Base-by-base conservation (phyloP, 352 stramenopile genomes). In the Pythium sukuiense region DNA sequence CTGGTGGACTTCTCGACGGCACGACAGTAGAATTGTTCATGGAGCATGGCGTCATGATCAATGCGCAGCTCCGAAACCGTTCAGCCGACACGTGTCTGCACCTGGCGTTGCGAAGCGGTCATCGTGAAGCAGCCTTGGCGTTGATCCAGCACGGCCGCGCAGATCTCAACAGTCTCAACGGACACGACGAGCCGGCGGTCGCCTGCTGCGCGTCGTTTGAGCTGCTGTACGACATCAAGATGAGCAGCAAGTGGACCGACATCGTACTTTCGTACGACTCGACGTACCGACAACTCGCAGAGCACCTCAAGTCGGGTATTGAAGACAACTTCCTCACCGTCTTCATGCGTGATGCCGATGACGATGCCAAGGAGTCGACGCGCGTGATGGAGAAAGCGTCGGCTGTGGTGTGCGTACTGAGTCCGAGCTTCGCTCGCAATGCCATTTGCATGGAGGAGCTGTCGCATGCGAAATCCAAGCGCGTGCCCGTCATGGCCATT, bases 211-310 rank as follows among this genome's bases (percentile, higher is more conserved):
- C 87, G 45, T 90, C 85, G 0, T 81, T 82, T 13, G 83, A 90
- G 57, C 61, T 92, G 26, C 85, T 92, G 65, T 93, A 81, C 61
- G 83, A 78, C 18, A 83, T 93, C 58, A 95, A 95, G 55, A 67
- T 85, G 30, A 84, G 82, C 1, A 85, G 81, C 37, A 56, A 68
- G 9, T 89, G 83, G 67, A 70, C 88, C 20, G 87, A 95, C 60
- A 82, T 95, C 27, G 82, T 95, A 61, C 71, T 95, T 16, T 92
- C 82, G 26, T 93, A 91, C 67, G 85, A 91, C 18, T 78, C 81
- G 0, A 69, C 73, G n/a, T 89, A 89, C 56, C 72, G 78, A 4
- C 55, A 65, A 8, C 88, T 94, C 32, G 86, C 86, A 0, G 73
- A 90, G 48, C 77, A 76, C 18, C 66, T 92, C 14, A 80, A 83